phyloP scores from a whole-genome alignment of 495 filamentous ascomycete genomes.

The Aspergillus bridgeri region DNA sequence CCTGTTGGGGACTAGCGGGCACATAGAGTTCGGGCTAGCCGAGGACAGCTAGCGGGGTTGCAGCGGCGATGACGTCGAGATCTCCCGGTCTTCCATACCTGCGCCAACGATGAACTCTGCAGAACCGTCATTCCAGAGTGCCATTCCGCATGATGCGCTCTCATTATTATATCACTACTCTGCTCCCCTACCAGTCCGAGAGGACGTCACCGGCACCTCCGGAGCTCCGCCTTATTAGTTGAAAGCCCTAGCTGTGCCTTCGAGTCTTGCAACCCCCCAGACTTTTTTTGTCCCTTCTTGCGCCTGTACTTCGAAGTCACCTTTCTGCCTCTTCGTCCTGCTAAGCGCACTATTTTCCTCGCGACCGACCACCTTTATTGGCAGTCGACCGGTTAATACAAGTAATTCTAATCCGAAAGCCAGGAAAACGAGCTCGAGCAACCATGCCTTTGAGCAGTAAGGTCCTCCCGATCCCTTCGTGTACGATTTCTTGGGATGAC shows the following conservation, averaged over 20 bases:
- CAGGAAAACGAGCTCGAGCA: not conserved
- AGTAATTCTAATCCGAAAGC: not conserved
- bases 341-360: not conserved
- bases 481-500: not conserved
- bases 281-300: conserved; percentile 4
- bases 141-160: conserved; percentile 20
- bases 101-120: not conserved
- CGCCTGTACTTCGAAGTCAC: not conserved
- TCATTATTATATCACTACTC: conserved; percentile 30
- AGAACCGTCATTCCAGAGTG: not conserved
- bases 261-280: not conserved
- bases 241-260: conserved; percentile 8
- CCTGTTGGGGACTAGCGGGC: conserved; percentile 20
- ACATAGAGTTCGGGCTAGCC: conserved; percentile 21
- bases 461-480: not conserved
- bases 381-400: not conserved
- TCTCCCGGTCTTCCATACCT: conserved; percentile 3
- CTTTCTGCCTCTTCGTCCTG: not conserved
- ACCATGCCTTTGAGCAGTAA: conserved; percentile 38
- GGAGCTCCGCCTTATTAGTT: conserved; percentile 22
- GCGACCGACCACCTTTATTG: not conserved
- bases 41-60: conserved; percentile 21
- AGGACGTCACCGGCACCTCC: conserved; percentile 18
- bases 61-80: conserved; percentile 37
- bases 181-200: not conserved